Conservation (phyloP, 2,329 filamentous ascomycete species). For the Cercospora beticola region DNA sequence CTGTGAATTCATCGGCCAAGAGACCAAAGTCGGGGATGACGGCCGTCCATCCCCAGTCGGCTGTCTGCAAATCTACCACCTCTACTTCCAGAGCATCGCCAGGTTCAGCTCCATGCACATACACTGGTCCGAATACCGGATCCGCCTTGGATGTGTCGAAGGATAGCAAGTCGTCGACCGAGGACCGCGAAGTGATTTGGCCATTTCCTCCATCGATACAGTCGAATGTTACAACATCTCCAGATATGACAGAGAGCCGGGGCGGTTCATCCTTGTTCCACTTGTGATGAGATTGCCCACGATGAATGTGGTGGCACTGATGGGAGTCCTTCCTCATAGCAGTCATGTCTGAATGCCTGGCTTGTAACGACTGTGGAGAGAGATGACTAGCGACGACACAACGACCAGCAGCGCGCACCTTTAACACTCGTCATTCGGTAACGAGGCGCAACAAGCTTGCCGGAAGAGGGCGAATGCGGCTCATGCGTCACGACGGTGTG, state of each 20-base stretch:
- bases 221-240: conserved; percentile 26
- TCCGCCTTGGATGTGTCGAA: conserved; percentile 23
- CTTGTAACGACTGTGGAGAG: neutral
- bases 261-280: conserved; percentile 23
- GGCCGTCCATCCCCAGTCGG: conserved; percentile 26
- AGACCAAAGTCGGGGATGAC: conserved; percentile 25
- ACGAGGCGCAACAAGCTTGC: conserved; percentile 10
- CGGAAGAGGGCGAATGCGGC: conserved; percentile 13
- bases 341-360: neutral
- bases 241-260: conserved; percentile 19
- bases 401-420: neutral
- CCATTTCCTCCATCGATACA: conserved; percentile 25
- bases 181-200: conserved; percentile 24
- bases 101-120: conserved; percentile 23
- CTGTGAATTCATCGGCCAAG: conserved; percentile 21
- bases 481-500: conserved; percentile 5
- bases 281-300: conserved; percentile 22
- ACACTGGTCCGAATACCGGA: conserved; percentile 27
- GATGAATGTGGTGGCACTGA: conserved; percentile 24
- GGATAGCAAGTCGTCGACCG: conserved; percentile 11
- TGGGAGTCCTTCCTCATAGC: conserved; percentile 14
- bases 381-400: neutral
- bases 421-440: conserved; percentile 1
- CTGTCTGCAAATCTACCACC: conserved; percentile 21
- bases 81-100: conserved; percentile 27